Conservation (phyloP, 371 early-diverging fungal genomes). For the Syncephalastrum contaminatum region DNA sequence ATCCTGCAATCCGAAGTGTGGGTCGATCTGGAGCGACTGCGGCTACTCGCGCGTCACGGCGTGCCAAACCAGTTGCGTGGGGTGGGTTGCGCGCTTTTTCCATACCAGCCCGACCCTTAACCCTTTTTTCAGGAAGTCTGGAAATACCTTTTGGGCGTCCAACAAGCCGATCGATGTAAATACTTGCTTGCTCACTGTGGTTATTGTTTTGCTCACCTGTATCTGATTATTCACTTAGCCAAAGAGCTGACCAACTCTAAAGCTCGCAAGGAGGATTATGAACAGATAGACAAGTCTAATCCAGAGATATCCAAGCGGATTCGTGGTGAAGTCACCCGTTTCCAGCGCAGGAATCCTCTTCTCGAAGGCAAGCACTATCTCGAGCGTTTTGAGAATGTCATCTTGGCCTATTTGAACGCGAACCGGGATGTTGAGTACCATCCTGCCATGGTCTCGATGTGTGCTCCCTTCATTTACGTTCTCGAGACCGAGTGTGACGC, state of each 20-base stretch:
- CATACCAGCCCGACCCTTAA: not conserved
- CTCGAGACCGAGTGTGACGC: conserved; percentile 78
- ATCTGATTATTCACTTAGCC: conserved; percentile 39
- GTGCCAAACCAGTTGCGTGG: conserved; percentile 83
- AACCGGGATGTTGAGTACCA: conserved; percentile 78
- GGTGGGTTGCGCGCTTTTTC: conserved; percentile 47
- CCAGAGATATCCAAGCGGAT: conserved; percentile 79
- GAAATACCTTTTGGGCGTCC: conserved; percentile 88
- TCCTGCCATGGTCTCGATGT: conserved; percentile 74
- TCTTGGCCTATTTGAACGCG: conserved; percentile 78
- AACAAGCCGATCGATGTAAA: conserved; percentile 85
- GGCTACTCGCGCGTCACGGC: conserved; percentile 83
- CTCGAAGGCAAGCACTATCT: conserved; percentile 29
- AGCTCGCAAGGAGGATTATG: conserved; percentile 72
- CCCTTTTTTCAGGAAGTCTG: conserved; percentile 73
- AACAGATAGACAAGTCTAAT: conserved; percentile 73
- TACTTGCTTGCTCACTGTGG: not conserved
- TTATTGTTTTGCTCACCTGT: no score
- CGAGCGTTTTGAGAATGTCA: conserved; percentile 75
- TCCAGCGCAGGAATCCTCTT: conserved; percentile 54
- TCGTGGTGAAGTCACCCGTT: conserved; percentile 84
- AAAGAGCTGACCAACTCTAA: conserved; percentile 70
- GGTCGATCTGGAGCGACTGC: conserved; percentile 83
- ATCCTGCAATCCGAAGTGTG: conserved; percentile 85
- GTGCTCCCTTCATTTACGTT: conserved; percentile 83